phyloP scores from a whole-genome alignment of 176 grass and related monocot species.

The Leersia perrieri region DNA sequence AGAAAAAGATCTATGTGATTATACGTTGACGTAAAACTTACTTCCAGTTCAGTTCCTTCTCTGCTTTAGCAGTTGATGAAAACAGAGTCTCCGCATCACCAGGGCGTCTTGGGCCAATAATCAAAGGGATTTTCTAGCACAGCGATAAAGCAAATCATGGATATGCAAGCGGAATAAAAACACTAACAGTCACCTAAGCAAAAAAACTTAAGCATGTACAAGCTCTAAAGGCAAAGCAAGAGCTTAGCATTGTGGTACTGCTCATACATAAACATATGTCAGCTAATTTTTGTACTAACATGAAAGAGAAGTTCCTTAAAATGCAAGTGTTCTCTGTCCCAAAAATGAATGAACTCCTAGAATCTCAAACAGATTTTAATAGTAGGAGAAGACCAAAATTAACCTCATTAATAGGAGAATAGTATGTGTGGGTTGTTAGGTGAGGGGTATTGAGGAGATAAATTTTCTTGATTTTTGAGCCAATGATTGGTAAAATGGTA shows the following conservation, averaged over 20 bases:
- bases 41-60: slow-evolving; percentile 86
- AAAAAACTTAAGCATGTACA: neutral
- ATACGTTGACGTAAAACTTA: slow-evolving; percentile 32
- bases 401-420: too few relatives aligned
- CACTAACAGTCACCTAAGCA: neutral
- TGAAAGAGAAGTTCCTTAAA: neutral
- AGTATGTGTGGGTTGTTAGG: too few relatives aligned
- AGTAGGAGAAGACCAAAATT: too few relatives aligned
- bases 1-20: neutral
- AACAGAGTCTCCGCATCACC: slow-evolving; percentile 82
- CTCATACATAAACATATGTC: neutral
- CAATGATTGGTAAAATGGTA: too few relatives aligned
- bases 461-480: too few relatives aligned
- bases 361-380: too few relatives aligned
- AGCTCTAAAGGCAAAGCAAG: neutral
- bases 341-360: too few relatives aligned
- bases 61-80: slow-evolving; percentile 69
- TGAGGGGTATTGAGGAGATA: too few relatives aligned
- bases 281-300: neutral
- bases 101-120: slow-evolving; percentile 61
- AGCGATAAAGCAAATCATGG: neutral
- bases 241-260: neutral
- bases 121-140: slow-evolving; percentile 74
- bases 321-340: too few relatives aligned
- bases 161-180: neutral